These are phyloP conservation scores for Eucalyptus tenuipes DNA, from an alignment of 345 rosid species.

Conservation along the genomic window DNA sequence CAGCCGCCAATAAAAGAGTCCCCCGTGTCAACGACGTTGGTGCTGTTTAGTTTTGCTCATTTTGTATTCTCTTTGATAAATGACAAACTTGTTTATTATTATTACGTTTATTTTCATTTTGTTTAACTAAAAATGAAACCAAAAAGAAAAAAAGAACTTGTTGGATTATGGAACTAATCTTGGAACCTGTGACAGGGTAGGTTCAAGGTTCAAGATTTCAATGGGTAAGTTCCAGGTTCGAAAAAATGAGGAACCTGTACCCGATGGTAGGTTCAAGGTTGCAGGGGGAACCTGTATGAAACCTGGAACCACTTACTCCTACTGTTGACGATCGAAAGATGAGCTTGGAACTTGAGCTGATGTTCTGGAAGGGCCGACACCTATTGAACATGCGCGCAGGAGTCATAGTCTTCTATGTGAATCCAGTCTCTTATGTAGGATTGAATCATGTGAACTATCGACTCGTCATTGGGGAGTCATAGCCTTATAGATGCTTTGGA, in stretches of 20 bases:
- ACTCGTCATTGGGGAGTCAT: too few species aligned
- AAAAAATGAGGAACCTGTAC: too few species aligned
- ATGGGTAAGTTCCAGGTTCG: accelerated
- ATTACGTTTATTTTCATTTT: too few species aligned
- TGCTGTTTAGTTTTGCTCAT: too few species aligned
- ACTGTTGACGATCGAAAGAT: neutral
- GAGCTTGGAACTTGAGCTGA: neutral
- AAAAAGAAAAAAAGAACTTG: accelerated
- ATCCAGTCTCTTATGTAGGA: neutral
- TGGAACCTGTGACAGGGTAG: too few species aligned
- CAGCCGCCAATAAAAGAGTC: too few species aligned
- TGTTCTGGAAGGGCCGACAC: neutral
- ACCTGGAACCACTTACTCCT: accelerated
- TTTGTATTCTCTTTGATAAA: too few species aligned
- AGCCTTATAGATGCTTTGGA: neutral
- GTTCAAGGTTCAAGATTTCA: too few species aligned
- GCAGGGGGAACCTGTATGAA: too few species aligned
- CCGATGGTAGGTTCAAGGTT: accelerated
- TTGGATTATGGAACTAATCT: accelerated
- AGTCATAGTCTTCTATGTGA: neutral
- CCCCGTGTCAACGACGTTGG: too few species aligned
- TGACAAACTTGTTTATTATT: too few species aligned
- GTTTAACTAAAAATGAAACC: too few species aligned
- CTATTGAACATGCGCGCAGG: neutral
- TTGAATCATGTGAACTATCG: neutral